Base-by-base conservation (phyloP, 2,329 filamentous ascomycete species). In the Fusarium duplospermum region DNA sequence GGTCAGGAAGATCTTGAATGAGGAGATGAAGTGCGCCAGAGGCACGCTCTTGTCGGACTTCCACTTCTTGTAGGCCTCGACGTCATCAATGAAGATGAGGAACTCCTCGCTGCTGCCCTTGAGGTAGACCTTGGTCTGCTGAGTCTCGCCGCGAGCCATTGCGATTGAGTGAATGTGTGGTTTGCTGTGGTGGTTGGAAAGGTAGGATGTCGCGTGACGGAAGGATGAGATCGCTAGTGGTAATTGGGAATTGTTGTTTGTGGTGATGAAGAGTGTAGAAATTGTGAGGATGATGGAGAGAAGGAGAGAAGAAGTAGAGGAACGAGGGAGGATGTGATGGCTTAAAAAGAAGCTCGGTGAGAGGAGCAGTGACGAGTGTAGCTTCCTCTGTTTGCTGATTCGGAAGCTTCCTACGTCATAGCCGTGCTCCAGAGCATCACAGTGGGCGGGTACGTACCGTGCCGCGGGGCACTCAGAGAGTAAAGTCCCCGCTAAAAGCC, bases 1-100 rank as follows among this genome's bases (percentile, higher is more conserved):
- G 38, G 95, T 97, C 50, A 93, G 87, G 80, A 98, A 97, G 80
- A 99, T 88, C 88, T 97, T 94, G 88, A 94, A 98, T 9, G 93
- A 89, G 67, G 92, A 94, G 65, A 98, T 89, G 66, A 99, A 95
- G 79, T 98, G 92, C 2, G 93, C 89, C 57, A 98, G 86, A 40
- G 96, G 93, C 33, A 96, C 86, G 33, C 89, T 92, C 81, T 90
- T 91, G 87, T 98, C 96, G 6, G 82, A 86, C 87, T 92, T 91
- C 96, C 96, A 98, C 83, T 96, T 92, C 84, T 93, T 87, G 79
- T 94, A 91, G 58, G 88, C 87, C 70, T 93, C 85, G 64, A 82
- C 75, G 76, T 90, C 89, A 73, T 91, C 89, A 59, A 91, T 81
- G 76, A 91, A 90, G 82, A 91, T 82, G 80, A 91, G 80, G 79